Conservation (phyloP, 345 rosid species). For the Xanthoceras sorbifolium region DNA sequence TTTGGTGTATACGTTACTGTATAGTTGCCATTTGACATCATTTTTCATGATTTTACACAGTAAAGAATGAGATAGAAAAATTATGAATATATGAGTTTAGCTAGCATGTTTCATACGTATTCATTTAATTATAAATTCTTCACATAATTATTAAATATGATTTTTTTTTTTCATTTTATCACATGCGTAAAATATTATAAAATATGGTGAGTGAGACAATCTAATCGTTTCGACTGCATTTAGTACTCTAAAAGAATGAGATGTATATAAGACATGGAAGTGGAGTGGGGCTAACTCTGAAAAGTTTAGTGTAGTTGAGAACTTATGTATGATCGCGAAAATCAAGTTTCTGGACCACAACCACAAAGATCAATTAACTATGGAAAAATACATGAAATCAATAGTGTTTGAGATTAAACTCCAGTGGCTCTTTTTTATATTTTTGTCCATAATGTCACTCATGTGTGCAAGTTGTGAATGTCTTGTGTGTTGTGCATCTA, state of each 20-base stretch:
- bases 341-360: slow-evolving; percentile 13
- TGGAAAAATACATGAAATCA: background rate
- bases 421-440: background rate
- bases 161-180: too few species aligned
- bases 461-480: slow-evolving; percentile 5
- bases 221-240: too few species aligned
- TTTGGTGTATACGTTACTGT: too few species aligned
- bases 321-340: background rate
- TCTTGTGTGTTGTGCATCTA: background rate
- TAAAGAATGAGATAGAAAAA: too few species aligned
- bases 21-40: too few species aligned
- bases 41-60: too few species aligned
- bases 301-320: background rate
- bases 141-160: too few species aligned
- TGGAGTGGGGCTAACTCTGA: background rate
- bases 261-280: background rate
- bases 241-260: background rate
- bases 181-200: too few species aligned
- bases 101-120: too few species aligned
- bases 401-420: background rate
- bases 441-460: slow-evolving; percentile 1
- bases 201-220: background rate
- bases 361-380: background rate
- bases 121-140: too few species aligned
- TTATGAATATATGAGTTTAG: too few species aligned